Evolutionary conservation across 2,329 filamentous ascomycete species (phyloP).

Genomic region (Pleoardoris graminearum): DNA sequence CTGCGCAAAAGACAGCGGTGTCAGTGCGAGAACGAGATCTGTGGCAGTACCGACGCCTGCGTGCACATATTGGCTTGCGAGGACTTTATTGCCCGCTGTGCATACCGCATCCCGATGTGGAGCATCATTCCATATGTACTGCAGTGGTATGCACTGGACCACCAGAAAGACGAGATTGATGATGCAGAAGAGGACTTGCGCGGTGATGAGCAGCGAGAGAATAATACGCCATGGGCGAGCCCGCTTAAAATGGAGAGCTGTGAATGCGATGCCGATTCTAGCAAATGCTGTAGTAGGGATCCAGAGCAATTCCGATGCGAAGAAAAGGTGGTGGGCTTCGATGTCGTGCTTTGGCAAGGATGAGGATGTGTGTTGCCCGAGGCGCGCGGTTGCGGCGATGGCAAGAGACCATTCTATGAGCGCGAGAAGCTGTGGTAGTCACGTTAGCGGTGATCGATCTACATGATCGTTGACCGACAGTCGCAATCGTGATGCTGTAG

Average conservation of each 20-base stretch:
- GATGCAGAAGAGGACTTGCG: conserved; percentile 24
- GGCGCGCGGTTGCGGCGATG: conserved; percentile 7
- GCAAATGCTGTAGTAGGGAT: conserved; percentile 18
- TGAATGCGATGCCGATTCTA: conserved; percentile 28
- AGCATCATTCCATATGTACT: conserved; percentile 21
- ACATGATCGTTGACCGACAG: conserved; percentile 11
- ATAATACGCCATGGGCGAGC: conserved; percentile 17
- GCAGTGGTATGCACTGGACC: conserved; percentile 24
- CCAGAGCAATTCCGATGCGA: conserved; percentile 16
- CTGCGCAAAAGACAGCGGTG: conserved; percentile 24
- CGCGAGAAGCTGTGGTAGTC: conserved; percentile 12
- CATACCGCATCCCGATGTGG: conserved; percentile 15
- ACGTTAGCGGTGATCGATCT: neutral
- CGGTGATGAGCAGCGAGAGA: conserved; percentile 25
- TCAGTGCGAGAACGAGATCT: conserved; percentile 24
- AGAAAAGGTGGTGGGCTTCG: conserved; percentile 15
- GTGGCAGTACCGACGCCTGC: conserved; percentile 21
- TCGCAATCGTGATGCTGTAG: conserved; percentile 15
- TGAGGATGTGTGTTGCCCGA: conserved; percentile 12
- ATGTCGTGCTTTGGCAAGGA: neutral
- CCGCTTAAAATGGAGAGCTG: conserved; percentile 28
- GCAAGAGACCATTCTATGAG: conserved; percentile 18
- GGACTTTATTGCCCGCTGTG: conserved; percentile 2
- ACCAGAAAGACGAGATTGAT: conserved; percentile 22
- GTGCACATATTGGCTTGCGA: conserved; percentile 19